These are phyloP conservation scores for Marasmius fiardii DNA, from an alignment of 1,284 basidiomycete species.

Conservation along the genomic window DNA sequence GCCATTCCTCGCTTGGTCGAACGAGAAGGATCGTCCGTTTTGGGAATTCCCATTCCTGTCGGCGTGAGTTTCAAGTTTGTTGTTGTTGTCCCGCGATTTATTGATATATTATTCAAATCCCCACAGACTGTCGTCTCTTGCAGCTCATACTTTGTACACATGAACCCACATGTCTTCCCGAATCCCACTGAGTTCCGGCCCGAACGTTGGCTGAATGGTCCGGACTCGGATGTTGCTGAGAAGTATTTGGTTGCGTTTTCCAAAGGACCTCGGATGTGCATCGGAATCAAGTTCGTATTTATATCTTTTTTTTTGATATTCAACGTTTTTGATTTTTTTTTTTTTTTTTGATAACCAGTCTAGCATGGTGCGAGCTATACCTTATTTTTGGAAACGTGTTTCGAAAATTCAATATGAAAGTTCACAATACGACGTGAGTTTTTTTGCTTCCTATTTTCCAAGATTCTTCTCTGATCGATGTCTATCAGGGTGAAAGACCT, in stretches of 20 bases:
- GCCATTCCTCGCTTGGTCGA: conserved; percentile 20
- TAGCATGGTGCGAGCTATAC: conserved; percentile 27
- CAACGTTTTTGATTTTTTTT: too few species aligned
- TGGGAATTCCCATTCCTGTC: conserved; percentile 17
- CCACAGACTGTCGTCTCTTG: conserved; percentile 21
- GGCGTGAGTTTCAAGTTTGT: conserved; percentile 17
- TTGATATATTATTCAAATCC: neutral
- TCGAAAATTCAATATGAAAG: conserved; percentile 20
- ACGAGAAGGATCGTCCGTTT: conserved; percentile 12
- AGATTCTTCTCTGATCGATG: neutral
- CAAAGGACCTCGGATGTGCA: conserved; percentile 27
- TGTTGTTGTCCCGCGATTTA: neutral
- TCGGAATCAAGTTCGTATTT: neutral
- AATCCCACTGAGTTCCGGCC: conserved; percentile 26
- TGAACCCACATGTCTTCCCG: conserved; percentile 17
- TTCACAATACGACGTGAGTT: conserved; percentile 10
- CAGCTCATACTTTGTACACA: conserved; percentile 19
- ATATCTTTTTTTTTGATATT: too few species aligned
- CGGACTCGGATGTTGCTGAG: conserved; percentile 19
- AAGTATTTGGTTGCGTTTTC: conserved; percentile 28
- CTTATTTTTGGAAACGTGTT: conserved; percentile 24
- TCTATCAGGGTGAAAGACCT: neutral
- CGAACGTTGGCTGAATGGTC: conserved; percentile 22
- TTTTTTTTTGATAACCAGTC: conserved; percentile 15
- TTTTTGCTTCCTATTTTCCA: neutral